Base-by-base conservation (phyloP, 176 grass and related monocot species). In the Ensete ventricosum region DNA sequence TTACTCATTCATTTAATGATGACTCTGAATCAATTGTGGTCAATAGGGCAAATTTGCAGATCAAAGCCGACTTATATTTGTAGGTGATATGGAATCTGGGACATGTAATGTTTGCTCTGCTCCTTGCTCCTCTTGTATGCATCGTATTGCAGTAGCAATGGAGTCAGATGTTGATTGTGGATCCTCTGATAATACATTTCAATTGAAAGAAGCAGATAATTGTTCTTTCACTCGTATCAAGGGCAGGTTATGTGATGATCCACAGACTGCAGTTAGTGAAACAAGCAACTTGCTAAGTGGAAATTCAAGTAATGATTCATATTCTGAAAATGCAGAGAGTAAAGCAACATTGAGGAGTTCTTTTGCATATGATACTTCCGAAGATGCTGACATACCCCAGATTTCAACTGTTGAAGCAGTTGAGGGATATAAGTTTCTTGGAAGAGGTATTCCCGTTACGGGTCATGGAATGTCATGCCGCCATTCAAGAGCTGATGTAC, bases 61-160 rank as follows among this genome's bases (percentile, higher is more conserved):
- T 65, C 65, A 76, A 23, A 73, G 50, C 59, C 64, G 58, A 50
- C 13, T 25, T 77, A 53, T 65, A 49, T 52, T 77, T 77, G 6
- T 27, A 25, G 50, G 60, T 73, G 66, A 11, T 79, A 63, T 78
- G 67, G 87, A 85, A 81, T 89, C 90, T 79, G 87, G 87, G 71
- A 93, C 87, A 19, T 93, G 90, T 59, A 93, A 85, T 83, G 82
- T 93, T 70, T 93, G 90, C 20, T 87, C 1, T 55, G 84, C 90
- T 52, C 90, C 87, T 81, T 93, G 90, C 43, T 93, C 90, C 67
- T 93, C 87, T 1, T 93, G 90, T 79, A 79, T 85, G 77, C 90
- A 93, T 81, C 82, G 84, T 71, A 76, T 55, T 52, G 11, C 77
- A 74, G 73, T 58, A 67, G 12, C 72, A 29, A 59, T 58, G 26